Percentiles rank a stretch among this genome's conserved stretches.
Evolutionary conservation across 2,329 filamentous ascomycete species (phyloP).

Genomic region (Scortechinia acanthostroma): DNA sequence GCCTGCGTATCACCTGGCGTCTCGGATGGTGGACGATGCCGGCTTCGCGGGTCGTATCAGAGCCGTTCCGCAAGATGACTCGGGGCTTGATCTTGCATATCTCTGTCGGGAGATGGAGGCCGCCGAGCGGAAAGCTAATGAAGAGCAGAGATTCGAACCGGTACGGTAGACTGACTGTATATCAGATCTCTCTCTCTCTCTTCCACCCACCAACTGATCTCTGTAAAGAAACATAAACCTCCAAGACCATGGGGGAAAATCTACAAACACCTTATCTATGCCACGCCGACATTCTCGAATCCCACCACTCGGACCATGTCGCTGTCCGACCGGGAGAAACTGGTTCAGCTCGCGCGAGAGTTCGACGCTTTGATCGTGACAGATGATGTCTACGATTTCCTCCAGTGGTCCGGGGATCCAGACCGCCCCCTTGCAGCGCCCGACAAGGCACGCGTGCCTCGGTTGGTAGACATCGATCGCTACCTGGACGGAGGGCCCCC

Average conservation of each 20-base stretch:
- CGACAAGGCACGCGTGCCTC: slow-evolving; percentile 37
- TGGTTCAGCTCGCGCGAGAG: slow-evolving; percentile 47
- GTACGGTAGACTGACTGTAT: slow-evolving; percentile 3
- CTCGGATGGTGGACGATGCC: slow-evolving; percentile 53
- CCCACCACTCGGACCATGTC: slow-evolving; percentile 52
- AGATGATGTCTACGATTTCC: slow-evolving; percentile 59
- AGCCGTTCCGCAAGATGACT: slow-evolving; percentile 50
- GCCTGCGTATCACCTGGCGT: slow-evolving; percentile 55
- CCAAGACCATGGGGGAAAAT: slow-evolving; percentile 42
- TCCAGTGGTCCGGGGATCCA: slow-evolving; percentile 43
- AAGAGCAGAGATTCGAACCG: slow-evolving; percentile 5
- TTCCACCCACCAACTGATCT: neutral
- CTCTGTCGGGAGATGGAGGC: slow-evolving; percentile 32
- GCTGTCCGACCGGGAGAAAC: slow-evolving; percentile 35
- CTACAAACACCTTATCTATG: slow-evolving; percentile 56
- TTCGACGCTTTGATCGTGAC: slow-evolving; percentile 50
- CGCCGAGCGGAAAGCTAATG: neutral
- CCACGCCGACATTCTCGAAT: slow-evolving; percentile 55
- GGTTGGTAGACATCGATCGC: slow-evolving; percentile 52
- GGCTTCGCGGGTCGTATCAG: slow-evolving; percentile 45
- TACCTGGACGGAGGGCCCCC: slow-evolving; percentile 44
- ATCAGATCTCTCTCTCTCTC: neutral
- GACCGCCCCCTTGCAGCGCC: slow-evolving; percentile 5
- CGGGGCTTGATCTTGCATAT: slow-evolving; percentile 45
- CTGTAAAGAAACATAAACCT: slow-evolving; percentile 34